phyloP scores from a whole-genome alignment of 352 stramenopile genomes.

The Pythium catenulatum region DNA sequence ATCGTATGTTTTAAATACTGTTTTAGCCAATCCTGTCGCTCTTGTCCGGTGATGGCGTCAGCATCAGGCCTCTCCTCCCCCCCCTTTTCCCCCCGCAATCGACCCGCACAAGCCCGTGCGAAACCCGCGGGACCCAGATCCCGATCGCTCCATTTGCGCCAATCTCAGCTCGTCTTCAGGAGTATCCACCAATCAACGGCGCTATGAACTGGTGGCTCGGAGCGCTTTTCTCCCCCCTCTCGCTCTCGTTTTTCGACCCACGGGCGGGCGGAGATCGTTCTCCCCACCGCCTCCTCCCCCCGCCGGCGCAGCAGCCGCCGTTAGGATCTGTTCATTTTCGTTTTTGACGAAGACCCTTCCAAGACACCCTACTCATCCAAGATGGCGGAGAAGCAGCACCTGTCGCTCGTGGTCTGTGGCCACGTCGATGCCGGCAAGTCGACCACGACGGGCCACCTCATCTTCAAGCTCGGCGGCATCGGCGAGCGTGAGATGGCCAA shows the following conservation, averaged over 20 bases:
- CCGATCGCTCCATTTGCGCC: not conserved
- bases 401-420: constrained; percentile 97
- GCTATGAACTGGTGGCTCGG: constrained; percentile 39
- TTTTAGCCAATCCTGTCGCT: too few relatives aligned
- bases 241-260: too few relatives aligned
- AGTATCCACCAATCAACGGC: constrained; percentile 18
- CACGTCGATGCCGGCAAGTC: constrained; percentile 99
- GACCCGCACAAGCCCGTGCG: too few relatives aligned
- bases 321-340: constrained; percentile 34
- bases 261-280: too few relatives aligned
- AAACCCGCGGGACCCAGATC: not conserved
- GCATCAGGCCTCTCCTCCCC: too few relatives aligned
- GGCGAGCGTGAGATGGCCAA: constrained; percentile 99
- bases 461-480: constrained; percentile 99
- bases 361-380: not conserved
- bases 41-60: too few relatives aligned
- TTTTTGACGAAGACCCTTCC: constrained; percentile 38
- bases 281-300: not conserved
- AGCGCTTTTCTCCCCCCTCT: constrained; percentile 48
- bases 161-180: not conserved
- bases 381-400: constrained; percentile 62
- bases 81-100: too few relatives aligned
- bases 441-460: constrained; percentile 98
- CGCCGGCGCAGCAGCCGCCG: not conserved
- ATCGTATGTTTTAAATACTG: too few relatives aligned